Conservation (phyloP, 441 rosid genomes). For the Pelargonium cotyledonis region DNA sequence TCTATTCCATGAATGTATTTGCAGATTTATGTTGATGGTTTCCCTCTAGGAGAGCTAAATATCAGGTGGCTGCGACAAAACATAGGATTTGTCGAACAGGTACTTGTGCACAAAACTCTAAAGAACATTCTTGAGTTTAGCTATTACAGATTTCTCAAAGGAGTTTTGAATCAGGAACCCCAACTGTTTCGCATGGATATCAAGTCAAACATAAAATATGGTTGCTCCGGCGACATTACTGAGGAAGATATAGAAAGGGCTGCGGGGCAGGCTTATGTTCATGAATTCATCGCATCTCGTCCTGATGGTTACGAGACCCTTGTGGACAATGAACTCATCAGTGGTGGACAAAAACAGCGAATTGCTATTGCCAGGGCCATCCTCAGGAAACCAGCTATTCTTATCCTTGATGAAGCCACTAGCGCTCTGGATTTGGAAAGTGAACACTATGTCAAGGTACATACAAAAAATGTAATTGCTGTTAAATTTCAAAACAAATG, state of each 20-base stretch:
- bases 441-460: conserved; percentile 32
- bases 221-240: conserved; percentile 25
- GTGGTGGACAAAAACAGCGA: conserved; percentile 42
- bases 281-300: conserved; percentile 36
- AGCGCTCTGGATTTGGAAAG: conserved; percentile 40
- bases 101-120: conserved; percentile 7
- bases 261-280: conserved; percentile 36
- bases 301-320: conserved; percentile 36
- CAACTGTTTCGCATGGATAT: conserved; percentile 33
- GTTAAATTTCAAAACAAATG: neutral
- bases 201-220: conserved; percentile 37
- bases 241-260: conserved; percentile 31
- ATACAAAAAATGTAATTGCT: neutral
- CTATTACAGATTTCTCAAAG: neutral
- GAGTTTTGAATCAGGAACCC: conserved; percentile 30
- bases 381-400: conserved; percentile 34
- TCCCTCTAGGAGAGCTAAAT: conserved; percentile 30
- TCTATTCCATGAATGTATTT: neutral
- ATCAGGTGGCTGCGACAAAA: conserved; percentile 33
- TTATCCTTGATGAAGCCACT: conserved; percentile 42
- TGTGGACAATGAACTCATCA: conserved; percentile 31
- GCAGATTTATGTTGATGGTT: conserved; percentile 33
- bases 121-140: neutral
- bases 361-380: conserved; percentile 40
- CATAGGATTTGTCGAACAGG: conserved; percentile 38